Conservation (phyloP, 2,329 filamentous ascomycete species). For the Torrubiella hemipterigena region DNA sequence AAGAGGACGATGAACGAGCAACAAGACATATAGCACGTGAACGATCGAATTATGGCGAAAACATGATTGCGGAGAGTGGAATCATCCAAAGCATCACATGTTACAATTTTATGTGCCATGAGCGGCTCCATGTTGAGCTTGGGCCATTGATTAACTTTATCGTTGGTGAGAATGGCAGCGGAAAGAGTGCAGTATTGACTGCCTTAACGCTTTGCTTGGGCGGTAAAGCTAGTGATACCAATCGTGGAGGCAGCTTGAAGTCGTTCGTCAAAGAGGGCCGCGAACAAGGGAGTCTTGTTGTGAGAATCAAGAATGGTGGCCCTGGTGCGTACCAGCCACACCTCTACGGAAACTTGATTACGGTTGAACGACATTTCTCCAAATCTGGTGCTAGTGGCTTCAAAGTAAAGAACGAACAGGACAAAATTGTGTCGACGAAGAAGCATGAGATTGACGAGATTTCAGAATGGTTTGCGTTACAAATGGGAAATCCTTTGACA, state of each 20-base stretch:
- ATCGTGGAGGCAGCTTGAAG: conserved; percentile 81
- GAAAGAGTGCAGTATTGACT: conserved; percentile 91
- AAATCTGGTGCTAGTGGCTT: conserved; percentile 66
- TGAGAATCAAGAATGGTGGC: conserved; percentile 86
- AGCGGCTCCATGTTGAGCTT: conserved; percentile 67
- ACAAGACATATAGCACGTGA: conserved; percentile 50
- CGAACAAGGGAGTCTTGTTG: conserved; percentile 63
- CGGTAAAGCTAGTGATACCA: conserved; percentile 84
- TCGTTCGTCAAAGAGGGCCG: conserved; percentile 82
- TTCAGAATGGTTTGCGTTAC: conserved; percentile 81
- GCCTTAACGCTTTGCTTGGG: conserved; percentile 91
- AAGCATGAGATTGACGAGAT: conserved; percentile 85
- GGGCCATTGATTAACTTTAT: conserved; percentile 97
- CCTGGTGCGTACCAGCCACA: conserved; percentile 73
- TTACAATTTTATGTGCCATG: conserved; percentile 94
- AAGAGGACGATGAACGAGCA: conserved; percentile 49
- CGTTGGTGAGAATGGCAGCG: conserved; percentile 93
- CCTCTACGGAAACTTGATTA: conserved; percentile 72
- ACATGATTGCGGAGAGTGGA: conserved; percentile 67
- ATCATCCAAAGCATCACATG: conserved; percentile 83
- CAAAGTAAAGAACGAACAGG: conserved; percentile 67
- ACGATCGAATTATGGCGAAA: conserved; percentile 43
- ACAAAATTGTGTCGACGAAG: conserved; percentile 65
- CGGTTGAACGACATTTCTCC: conserved; percentile 82
- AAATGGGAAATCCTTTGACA: conserved; percentile 95